Percentiles rank a stretch among this genome's conserved stretches.
phyloP scores from a whole-genome alignment of 768 basidiomycete genomes.

The Agaricus sinodeliciosus region DNA sequence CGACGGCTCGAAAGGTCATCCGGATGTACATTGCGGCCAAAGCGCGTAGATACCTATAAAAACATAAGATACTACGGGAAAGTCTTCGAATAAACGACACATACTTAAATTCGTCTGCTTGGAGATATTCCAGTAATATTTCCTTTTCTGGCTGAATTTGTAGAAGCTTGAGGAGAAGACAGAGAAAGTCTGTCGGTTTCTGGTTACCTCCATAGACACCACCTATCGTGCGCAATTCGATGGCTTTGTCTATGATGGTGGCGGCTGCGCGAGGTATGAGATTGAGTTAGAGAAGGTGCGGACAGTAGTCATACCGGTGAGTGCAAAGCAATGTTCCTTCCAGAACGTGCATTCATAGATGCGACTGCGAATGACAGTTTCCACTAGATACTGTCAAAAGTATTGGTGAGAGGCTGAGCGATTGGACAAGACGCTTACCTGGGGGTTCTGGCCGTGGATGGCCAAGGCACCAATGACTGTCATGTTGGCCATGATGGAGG shows the following conservation, averaged over 20 bases:
- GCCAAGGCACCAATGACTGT: constrained; percentile 81
- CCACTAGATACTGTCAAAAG: constrained; percentile 72
- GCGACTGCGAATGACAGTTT: constrained; percentile 92
- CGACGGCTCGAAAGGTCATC: constrained; percentile 85
- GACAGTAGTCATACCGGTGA: constrained; percentile 58
- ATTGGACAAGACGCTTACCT: constrained; percentile 41
- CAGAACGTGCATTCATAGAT: constrained; percentile 94
- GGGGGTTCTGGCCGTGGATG: constrained; percentile 97
- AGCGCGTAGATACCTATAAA: constrained; percentile 81
- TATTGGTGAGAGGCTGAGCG: neutral
- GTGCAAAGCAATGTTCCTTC: constrained; percentile 99
- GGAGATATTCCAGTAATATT: constrained; percentile 90
- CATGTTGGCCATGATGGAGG: constrained; percentile 74
- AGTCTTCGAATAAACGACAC: constrained; percentile 20
- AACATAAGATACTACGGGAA: neutral
- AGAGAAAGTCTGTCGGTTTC: constrained; percentile 89
- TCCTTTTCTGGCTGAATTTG: constrained; percentile 98
- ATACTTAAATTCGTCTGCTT: constrained; percentile 98
- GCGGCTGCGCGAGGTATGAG: constrained; percentile 53
- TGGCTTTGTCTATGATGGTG: constrained; percentile 88
- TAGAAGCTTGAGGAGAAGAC: constrained; percentile 86
- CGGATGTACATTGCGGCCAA: constrained; percentile 92
- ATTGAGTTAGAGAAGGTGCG: neutral
- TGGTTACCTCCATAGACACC: constrained; percentile 91
- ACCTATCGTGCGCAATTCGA: constrained; percentile 75